Conservation (phyloP, 2,329 filamentous ascomycete genomes). For the Metarhizium guizhouense region DNA sequence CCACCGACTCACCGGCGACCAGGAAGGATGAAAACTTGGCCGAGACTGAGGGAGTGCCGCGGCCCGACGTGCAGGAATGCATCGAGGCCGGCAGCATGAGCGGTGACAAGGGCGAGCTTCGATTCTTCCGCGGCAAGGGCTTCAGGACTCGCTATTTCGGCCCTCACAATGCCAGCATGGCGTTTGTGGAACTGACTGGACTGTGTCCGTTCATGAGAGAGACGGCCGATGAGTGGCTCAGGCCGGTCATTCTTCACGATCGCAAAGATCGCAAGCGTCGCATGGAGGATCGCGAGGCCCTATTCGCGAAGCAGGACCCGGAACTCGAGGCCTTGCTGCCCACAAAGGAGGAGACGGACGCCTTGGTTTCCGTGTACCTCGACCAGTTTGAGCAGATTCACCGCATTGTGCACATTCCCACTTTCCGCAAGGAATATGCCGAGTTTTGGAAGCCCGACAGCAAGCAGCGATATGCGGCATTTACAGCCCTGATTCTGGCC, state of each 20-base stretch:
- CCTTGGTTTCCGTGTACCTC: slow-evolving; percentile 40
- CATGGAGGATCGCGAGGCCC: slow-evolving; percentile 41
- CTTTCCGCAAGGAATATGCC: slow-evolving; percentile 46
- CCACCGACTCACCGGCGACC: slow-evolving; percentile 34
- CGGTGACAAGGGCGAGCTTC: slow-evolving; percentile 42
- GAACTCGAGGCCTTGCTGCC: slow-evolving; percentile 43
- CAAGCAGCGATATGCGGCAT: slow-evolving; percentile 38
- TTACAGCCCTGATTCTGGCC: slow-evolving; percentile 49
- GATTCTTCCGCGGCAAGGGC: slow-evolving; percentile 49
- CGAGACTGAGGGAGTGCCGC: slow-evolving; percentile 23
- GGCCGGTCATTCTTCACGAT: slow-evolving; percentile 45
- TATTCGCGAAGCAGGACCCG: slow-evolving; percentile 37
- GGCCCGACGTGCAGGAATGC: slow-evolving; percentile 28
- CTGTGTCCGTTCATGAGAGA: slow-evolving; percentile 54
- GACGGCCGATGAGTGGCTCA: slow-evolving; percentile 52
- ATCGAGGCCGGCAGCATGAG: slow-evolving; percentile 30
- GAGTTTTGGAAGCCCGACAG: slow-evolving; percentile 42
- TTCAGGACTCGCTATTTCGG: slow-evolving; percentile 53
- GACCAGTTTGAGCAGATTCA: slow-evolving; percentile 48
- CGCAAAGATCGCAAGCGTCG: slow-evolving; percentile 47
- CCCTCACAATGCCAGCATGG: slow-evolving; percentile 51
- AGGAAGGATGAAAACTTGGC: slow-evolving; percentile 30
- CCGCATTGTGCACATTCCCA: slow-evolving; percentile 50
- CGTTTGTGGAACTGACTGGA: slow-evolving; percentile 48
- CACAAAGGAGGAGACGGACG: slow-evolving; percentile 37